Evolutionary conservation across 1,139 yeast genomes (phyloP), one percentile per base, ranked within the genome.

Genomic region (Trichomonascaceae sp.): DNA sequence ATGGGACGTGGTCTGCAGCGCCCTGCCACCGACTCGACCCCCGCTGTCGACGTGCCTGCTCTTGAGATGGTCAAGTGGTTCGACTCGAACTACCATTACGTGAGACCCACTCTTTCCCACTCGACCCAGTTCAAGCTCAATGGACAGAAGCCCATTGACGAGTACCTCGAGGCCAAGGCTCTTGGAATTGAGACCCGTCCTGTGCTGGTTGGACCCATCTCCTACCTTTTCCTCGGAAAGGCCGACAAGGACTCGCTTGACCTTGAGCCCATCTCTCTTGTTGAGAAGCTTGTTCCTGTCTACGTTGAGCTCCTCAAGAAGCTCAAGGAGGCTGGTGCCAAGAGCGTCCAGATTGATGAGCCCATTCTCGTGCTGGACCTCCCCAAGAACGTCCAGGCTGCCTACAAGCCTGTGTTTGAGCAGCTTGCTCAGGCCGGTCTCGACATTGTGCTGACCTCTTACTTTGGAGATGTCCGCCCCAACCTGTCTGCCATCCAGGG

Each of bases 1-100:
- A 92, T 89, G 98, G 98, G 97, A 66, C 85, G 98, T 76, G 98
- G 98, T 76, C 75, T 89, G 62, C 98, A 92, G 73, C 82, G 92
- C 69, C 77, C 80, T 66, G 94, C 93, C 50, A 80, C 92, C 48
- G 95, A 80, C 51, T 60, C 87, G 50, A 62, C 76, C 43, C 72
- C 79, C 50, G 93, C 93, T 49, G 95, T 89, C 51, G 98, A 92
- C 65, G 98, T 89, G 43, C 89, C 97, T 47, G 98, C 98, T 53
- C 74, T 84, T 64, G 98, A 89, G 75, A 89, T 89, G 98, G 98
- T 89, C 54, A 89, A 89, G 73, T 89, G 98, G 98, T 89, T 89
- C 53, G 98, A 89, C 67, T 81, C 97, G 46, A 89, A 89, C 82
- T 89, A 89, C 81, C 98, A 89, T 67, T 92, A 89, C 64, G 97